Base-by-base conservation (phyloP, 2,329 filamentous ascomycete genomes). In the Cercospora citrullina region DNA sequence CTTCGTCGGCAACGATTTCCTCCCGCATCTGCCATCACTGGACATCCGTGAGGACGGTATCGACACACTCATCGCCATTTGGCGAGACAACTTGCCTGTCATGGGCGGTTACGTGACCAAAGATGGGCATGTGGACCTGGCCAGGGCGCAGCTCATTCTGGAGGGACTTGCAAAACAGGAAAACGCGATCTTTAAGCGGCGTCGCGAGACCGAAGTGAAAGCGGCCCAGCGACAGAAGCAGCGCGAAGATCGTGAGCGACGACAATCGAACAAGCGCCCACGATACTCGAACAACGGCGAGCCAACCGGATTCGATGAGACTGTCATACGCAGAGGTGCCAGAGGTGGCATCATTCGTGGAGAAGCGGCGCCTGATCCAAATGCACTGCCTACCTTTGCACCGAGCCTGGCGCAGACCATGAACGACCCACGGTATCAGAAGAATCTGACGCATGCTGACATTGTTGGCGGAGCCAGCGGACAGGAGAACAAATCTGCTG, bases 101-200 rank as follows among this genome's bases (percentile, higher is more conserved):
- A 97, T 99, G 93, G 94, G 93, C 57, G 95, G 95, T 12, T 99
- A 97, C 79, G 86, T 99, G 62, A 99, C 95, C 53, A 94, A 96
- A 77, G 94, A 99, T 80, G 95, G 95, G 1, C 90, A 91, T 74
- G 93, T 98, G 69, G 91, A 98, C 77, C 86, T 99, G 66, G 87
- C 89, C 67, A 88, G 91, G 74, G 94, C 93, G 9, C 95, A 99
- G 77, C 85, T 90, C 73, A 98, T 99, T 75, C 84, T 99, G 60
- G 86, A 91, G 74, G 94, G 93, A 1, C 85, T 99, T 21, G 95
- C 93, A 1, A 94, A 91, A 78, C 93, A 97, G 79, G 95, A 99
- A 82, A 92, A 96, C 78, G 89, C 89, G 14, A 99, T 99, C 67
- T 99, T 99, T 81, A 89, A 89, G 75, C 89, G 93, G 70, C 88